Percentiles rank a stretch among this genome's conserved stretches.
Conservation (phyloP, 2,329 filamentous ascomycete species). For the Penicillium decumbens region DNA sequence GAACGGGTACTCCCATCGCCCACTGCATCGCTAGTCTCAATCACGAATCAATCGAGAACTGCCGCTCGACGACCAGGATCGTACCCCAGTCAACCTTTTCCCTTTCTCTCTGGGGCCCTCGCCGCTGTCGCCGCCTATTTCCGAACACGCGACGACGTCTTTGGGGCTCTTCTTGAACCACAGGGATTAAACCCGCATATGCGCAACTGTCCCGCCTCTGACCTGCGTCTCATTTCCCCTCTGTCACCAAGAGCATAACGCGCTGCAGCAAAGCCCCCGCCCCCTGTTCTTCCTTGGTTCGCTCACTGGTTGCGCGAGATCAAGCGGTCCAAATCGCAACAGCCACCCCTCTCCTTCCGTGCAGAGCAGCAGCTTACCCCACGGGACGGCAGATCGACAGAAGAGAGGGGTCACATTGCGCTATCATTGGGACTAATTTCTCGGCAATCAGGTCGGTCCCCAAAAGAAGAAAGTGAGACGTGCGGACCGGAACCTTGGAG, state of each 20-base stretch:
- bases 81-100: conserved; percentile 8
- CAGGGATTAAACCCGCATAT: conserved; percentile 23
- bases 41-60: conserved; percentile 16
- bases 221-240: conserved; percentile 20
- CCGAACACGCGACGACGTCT: conserved; percentile 18
- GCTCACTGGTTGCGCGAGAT: conserved; percentile 17
- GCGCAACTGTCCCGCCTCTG: conserved; percentile 24
- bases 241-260: conserved; percentile 15
- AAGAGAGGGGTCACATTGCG: conserved; percentile 27
- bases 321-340: conserved; percentile 31
- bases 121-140: conserved; percentile 9
- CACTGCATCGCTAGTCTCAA: conserved; percentile 19
- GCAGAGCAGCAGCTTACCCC: conserved; percentile 34
- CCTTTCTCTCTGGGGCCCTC: conserved; percentile 4
- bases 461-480: conserved; percentile 19
- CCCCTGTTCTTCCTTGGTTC: conserved; percentile 12
- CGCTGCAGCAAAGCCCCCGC: conserved; percentile 6
- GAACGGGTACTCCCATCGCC: conserved; percentile 24
- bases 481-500: conserved; percentile 15
- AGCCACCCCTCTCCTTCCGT: conserved; percentile 16
- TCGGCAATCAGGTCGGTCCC: conserved; percentile 16
- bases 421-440: conserved; percentile 18
- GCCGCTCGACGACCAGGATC: conserved; percentile 5
- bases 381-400: conserved; percentile 31
- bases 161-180: conserved; percentile 22